Evolutionary conservation across 1,284 basidiomycete genomes (phyloP).

Genomic region (Sutorius eximius): DNA sequence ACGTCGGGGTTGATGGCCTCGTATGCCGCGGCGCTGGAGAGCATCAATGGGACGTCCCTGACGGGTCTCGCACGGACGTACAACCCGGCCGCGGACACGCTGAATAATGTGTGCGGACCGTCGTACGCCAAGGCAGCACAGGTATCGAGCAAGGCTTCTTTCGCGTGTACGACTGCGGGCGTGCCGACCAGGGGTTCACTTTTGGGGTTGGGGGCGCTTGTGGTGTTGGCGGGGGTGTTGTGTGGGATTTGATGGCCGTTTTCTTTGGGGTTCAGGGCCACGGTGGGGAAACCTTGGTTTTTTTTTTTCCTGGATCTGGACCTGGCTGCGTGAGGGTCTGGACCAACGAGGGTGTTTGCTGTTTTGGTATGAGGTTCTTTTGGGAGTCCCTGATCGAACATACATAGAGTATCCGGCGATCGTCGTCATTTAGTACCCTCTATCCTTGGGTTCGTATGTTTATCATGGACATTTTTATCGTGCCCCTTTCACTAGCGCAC

Average conservation of each 20-base stretch:
- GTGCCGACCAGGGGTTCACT: slow-evolving; percentile 11
- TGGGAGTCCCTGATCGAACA: background rate
- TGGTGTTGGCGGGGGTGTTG: slow-evolving; percentile 10
- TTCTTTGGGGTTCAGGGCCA: background rate
- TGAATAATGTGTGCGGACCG: slow-evolving; percentile 38
- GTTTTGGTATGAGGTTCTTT: background rate
- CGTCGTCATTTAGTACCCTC: background rate
- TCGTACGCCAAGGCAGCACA: slow-evolving; percentile 30
- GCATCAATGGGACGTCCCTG: slow-evolving; percentile 14
- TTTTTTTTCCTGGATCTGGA: no score
- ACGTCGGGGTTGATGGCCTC: slow-evolving; percentile 52
- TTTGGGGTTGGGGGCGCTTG: slow-evolving; percentile 11
- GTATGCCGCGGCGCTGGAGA: slow-evolving; percentile 39
- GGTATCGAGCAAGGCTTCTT: slow-evolving; percentile 12
- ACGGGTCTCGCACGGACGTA: slow-evolving; percentile 43
- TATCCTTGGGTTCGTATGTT: slow-evolving; percentile 1
- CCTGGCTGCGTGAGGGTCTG: no score
- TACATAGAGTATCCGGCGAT: background rate
- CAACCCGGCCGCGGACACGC: slow-evolving; percentile 33
- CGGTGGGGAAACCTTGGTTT: background rate
- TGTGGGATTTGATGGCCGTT: slow-evolving; percentile 10
- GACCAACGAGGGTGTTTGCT: background rate
- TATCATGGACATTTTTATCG: background rate
- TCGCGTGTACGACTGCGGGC: slow-evolving; percentile 13
- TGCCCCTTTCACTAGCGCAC: background rate